A percentile compares a stretch with the other conserved stretches of the same genome.
Conservation (phyloP, 306 rosid genomes). For the Astragalus membranaceus region DNA sequence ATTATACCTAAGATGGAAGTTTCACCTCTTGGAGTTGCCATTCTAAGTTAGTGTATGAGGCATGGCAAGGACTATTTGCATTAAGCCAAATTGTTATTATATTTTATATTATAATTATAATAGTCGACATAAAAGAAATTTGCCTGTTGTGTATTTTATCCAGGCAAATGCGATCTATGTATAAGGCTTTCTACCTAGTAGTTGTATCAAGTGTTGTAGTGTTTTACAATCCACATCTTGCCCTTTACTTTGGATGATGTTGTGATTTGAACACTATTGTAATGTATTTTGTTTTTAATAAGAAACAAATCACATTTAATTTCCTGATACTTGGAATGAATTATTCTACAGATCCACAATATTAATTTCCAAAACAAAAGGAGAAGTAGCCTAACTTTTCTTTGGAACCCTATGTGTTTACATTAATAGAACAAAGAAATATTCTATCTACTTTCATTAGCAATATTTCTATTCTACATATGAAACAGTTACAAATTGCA, state of each 20-base stretch:
- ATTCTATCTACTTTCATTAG: constrained; percentile 14
- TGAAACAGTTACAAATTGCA: constrained; percentile 17
- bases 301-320: too few relatives aligned
- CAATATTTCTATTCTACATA: constrained; percentile 32
- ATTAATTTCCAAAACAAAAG: too few relatives aligned
- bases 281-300: too few relatives aligned
- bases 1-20: constrained; percentile 44
- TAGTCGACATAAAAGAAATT: background rate
- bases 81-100: background rate
- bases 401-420: too few relatives aligned
- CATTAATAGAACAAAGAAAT: too few relatives aligned
- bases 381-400: too few relatives aligned
- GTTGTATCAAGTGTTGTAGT: background rate
- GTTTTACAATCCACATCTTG: background rate
- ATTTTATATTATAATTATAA: background rate
- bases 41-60: constrained; percentile 41
- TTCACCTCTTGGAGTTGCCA: constrained; percentile 46
- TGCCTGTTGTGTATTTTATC: constrained; percentile 20
- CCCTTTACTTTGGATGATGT: too few relatives aligned
- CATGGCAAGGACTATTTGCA: constrained; percentile 7
- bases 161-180: constrained; percentile 12
- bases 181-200: too few relatives aligned
- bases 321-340: too few relatives aligned
- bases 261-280: too few relatives aligned
- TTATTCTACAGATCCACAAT: too few relatives aligned